Evolutionary conservation across 495 filamentous ascomycete species (phyloP).

Genomic region (Melanomma pulvis-pyrius): DNA sequence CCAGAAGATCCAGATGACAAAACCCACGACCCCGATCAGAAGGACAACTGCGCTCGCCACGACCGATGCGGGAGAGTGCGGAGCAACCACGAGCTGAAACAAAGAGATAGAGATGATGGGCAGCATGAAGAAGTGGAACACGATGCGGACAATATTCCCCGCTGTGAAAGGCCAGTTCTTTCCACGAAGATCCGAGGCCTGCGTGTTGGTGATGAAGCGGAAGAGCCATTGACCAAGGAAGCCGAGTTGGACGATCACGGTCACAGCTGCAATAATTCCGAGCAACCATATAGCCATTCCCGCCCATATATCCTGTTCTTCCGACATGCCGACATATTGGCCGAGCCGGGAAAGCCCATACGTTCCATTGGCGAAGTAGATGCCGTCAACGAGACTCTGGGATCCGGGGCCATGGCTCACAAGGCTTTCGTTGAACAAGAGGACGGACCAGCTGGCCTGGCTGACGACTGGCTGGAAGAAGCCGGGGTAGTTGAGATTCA

Average conservation of each 20-base stretch:
- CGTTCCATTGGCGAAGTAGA: conserved; percentile 71
- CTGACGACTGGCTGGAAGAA: conserved; percentile 92
- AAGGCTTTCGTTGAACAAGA: conserved; percentile 94
- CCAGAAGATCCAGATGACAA: conserved; percentile 76
- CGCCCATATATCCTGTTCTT: conserved; percentile 83
- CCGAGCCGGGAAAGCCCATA: conserved; percentile 79
- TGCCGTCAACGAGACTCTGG: conserved; percentile 73
- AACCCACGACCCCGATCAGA: conserved; percentile 68
- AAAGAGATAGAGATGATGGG: conserved; percentile 83
- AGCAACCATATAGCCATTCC: conserved; percentile 86
- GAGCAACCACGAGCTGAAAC: conserved; percentile 85
- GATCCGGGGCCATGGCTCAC: conserved; percentile 66
- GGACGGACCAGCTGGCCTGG: conserved; percentile 78
- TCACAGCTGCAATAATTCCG: conserved; percentile 66
- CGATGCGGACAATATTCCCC: conserved; percentile 83
- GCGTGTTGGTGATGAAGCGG: conserved; percentile 66
- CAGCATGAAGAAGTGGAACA: conserved; percentile 88
- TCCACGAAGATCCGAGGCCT: conserved; percentile 80
- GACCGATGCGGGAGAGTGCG: conserved; percentile 64
- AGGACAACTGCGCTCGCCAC: conserved; percentile 74
- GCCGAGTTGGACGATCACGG: conserved; percentile 74
- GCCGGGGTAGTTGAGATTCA: conserved; percentile 88
- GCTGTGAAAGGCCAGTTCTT: conserved; percentile 94
- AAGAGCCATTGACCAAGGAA: conserved; percentile 77
- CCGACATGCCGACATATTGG: conserved; percentile 80